phyloP scores from a whole-genome alignment of 1,139 yeast genomes.

The Pichia sp. region DNA sequence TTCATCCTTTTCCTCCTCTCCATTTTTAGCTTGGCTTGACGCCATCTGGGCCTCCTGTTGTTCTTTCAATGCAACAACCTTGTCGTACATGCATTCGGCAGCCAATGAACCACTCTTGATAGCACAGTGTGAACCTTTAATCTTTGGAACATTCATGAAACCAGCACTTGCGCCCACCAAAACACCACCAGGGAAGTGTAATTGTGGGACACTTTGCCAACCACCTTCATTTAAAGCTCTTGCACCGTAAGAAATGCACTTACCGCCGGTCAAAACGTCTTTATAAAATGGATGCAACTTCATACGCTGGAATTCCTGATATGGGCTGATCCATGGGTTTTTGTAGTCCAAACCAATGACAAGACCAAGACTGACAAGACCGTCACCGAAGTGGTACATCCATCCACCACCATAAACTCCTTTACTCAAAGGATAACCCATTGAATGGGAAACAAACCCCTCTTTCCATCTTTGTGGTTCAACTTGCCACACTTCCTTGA shows the following conservation, averaged over 20 bases:
- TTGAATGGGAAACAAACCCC: slow-evolving; percentile 81
- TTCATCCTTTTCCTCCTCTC: slow-evolving; percentile 22
- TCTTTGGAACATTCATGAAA: slow-evolving; percentile 92
- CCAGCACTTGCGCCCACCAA: slow-evolving; percentile 95
- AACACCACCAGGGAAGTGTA: slow-evolving; percentile 92
- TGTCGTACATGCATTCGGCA: slow-evolving; percentile 75
- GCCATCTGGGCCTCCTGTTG: slow-evolving; percentile 41
- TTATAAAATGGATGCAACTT: slow-evolving; percentile 84
- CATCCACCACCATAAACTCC: slow-evolving; percentile 94
- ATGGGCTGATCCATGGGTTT: slow-evolving; percentile 92
- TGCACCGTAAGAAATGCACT: slow-evolving; percentile 90
- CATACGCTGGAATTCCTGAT: slow-evolving; percentile 91
- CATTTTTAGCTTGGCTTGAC: too few species aligned
- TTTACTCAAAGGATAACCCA: slow-evolving; percentile 80
- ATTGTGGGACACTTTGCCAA: slow-evolving; percentile 79
- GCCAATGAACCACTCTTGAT: slow-evolving; percentile 93
- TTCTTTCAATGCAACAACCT: slow-evolving; percentile 37
- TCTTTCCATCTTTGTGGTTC: slow-evolving; percentile 70
- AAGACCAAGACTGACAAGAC: slow-evolving; percentile 80
- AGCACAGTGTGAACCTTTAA: slow-evolving; percentile 98
- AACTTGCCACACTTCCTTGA: slow-evolving; percentile 98
- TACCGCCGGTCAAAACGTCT: slow-evolving; percentile 77
- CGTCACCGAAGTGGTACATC: slow-evolving; percentile 94
- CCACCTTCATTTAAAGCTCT: slow-evolving; percentile 97
- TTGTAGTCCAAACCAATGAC: slow-evolving; percentile 90